A percentile compares a stretch with the other conserved stretches of the same genome.
Evolutionary conservation across 371 early-diverging fungal genomes (phyloP).

Genomic region (Haplosporangium sp.): DNA sequence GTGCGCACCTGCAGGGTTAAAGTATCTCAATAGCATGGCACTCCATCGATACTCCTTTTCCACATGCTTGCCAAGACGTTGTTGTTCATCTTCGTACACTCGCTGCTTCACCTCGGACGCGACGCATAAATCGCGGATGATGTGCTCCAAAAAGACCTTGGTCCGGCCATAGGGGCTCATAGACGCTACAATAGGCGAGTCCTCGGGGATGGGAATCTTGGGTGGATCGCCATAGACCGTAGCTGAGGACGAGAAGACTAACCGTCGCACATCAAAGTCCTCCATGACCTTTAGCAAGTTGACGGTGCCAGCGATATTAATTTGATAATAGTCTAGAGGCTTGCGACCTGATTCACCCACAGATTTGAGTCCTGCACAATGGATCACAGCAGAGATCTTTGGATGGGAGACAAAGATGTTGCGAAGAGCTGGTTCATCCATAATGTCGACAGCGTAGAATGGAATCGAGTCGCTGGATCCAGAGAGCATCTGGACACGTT

Average conservation of each 20-base stretch:
- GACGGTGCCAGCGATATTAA: constrained; percentile 74
- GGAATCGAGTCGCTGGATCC: constrained; percentile 62
- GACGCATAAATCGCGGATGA: constrained; percentile 76
- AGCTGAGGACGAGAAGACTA: constrained; percentile 82
- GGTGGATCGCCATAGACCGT: constrained; percentile 68
- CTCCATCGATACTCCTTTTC: constrained; percentile 65
- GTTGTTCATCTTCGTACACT: constrained; percentile 28
- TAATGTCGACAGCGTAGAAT: constrained; percentile 80
- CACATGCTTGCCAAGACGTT: not conserved
- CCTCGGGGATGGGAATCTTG: constrained; percentile 57
- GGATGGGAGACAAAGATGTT: constrained; percentile 72
- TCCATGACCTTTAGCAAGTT: constrained; percentile 70
- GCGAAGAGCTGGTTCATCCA: constrained; percentile 69
- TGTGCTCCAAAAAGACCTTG: constrained; percentile 85
- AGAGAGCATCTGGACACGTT: constrained; percentile 55
- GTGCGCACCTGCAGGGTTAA: constrained; percentile 94
- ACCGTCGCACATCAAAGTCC: constrained; percentile 59
- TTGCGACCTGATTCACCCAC: constrained; percentile 76
- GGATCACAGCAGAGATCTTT: constrained; percentile 69
- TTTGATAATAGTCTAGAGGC: constrained; percentile 76
- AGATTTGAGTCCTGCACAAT: constrained; percentile 81
- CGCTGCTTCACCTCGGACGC: constrained; percentile 55
- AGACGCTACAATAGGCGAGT: constrained; percentile 60
- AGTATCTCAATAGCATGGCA: constrained; percentile 85
- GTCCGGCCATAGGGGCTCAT: constrained; percentile 90